These are phyloP conservation scores for Telopea speciosissima DNA, from an alignment of 177 flowering plant species.

Conservation along the genomic window DNA sequence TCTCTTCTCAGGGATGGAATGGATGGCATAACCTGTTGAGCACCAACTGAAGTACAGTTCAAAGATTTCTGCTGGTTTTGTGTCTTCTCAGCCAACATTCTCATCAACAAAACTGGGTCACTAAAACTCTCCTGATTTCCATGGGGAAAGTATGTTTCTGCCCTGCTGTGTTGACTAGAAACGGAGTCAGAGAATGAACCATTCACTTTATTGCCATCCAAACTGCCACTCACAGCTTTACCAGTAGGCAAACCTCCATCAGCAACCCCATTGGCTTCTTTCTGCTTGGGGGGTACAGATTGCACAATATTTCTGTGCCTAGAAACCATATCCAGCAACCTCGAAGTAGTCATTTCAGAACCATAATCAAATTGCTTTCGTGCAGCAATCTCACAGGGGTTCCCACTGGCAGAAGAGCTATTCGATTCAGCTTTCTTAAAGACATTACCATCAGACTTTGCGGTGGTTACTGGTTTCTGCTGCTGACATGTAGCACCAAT, in stretches of 20 bases:
- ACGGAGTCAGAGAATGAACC: conserved; percentile 22
- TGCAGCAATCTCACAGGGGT: conserved; percentile 18
- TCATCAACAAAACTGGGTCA: conserved; percentile 73
- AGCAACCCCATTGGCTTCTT: conserved; percentile 28
- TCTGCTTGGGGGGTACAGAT: conserved; percentile 30
- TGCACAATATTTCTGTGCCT: conserved; percentile 25
- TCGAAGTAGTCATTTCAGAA: conserved; percentile 30
- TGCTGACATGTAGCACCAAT: conserved; percentile 22
- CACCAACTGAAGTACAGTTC: conserved; percentile 21
- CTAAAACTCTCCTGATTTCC: conserved; percentile 43
- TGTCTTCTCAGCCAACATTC: conserved; percentile 44
- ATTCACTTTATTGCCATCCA: conserved; percentile 17
- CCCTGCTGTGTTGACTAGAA: conserved; percentile 26
- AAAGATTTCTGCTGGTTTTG: conserved; percentile 43
- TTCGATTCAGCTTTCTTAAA: conserved; percentile 43
- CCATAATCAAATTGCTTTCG: conserved; percentile 26
- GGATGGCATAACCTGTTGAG: conserved; percentile 23
- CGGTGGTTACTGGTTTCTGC: conserved; percentile 30
- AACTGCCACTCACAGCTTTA: conserved; percentile 20
- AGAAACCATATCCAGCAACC: conserved; percentile 32
- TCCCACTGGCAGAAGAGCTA: conserved; percentile 27
- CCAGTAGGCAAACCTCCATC: conserved; percentile 40
- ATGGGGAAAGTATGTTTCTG: conserved; percentile 23
- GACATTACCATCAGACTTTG: conserved; percentile 29
- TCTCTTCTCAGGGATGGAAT: conserved; percentile 43